Evolutionary conservation across 225 moss, liverwort and hornwort species (phyloP), one percentile per base, ranked within the genome.

Genomic region (Physcomitrellopsis africana): DNA sequence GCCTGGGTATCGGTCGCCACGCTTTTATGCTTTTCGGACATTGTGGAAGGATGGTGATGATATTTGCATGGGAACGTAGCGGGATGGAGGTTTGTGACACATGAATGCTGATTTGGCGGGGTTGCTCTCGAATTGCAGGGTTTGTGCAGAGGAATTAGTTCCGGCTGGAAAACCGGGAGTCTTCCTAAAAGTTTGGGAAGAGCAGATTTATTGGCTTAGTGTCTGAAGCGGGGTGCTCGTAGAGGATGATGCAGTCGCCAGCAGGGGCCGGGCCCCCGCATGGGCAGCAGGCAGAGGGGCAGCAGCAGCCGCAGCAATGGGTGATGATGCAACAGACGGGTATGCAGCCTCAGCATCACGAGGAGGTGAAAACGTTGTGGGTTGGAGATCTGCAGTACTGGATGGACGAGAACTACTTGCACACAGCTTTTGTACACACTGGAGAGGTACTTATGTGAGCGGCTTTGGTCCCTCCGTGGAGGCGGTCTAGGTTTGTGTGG

Each of bases 351-450:
- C 93, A 96, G 79, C 94, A 93, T 42, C 94, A 94, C 54, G 94
- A 99, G 77, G 97, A 99, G 89, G 97, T 99, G 80, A 99, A 95
- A 73, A 99, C 97, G 41, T 82, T 99, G 17, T 99, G 97, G 94
- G 94, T 99, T 56, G 97, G 97, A 55, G 97, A 99, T 76, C 90
- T 99, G 45, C 97, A 99, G 67, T 99, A 94, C 45, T 99, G 97
- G 97, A 99, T 99, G 97, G 97, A 99, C 67, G 97, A 99, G 84
- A 90, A 87, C 54, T 99, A 99, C 79, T 78, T 99, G 76, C 97
- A 94, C 79, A 84, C 83, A n/a, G 86, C 92, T 51, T 99, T 99
- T 73, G 97, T 92, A 20, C 94, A 99, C 60, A 99, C 97, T 9
- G 94, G 94, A 77, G 90, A 90, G 90, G 90, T 90, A 85, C 71